Conservation (phyloP, 805 yeast species). For the Ogataea sp. region DNA sequence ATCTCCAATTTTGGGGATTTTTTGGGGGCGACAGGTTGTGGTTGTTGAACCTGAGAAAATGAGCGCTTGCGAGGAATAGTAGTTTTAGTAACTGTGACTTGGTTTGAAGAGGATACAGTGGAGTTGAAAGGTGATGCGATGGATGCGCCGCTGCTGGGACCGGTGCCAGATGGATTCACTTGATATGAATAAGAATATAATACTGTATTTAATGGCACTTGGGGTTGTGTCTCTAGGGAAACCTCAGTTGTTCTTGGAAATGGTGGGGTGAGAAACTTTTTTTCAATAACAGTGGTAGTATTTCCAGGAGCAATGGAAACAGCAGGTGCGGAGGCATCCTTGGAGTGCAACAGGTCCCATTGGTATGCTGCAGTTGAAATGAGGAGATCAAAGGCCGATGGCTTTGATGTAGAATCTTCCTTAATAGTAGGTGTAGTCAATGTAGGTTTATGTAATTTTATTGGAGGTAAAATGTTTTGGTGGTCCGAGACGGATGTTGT, state of each 20-base stretch:
- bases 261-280: too few species aligned
- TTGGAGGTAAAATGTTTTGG: neutral
- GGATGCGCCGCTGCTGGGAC: too few species aligned
- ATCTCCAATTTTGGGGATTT: constrained; percentile 15
- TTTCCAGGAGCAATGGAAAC: too few species aligned
- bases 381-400: neutral
- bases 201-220: neutral
- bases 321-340: too few species aligned
- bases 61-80: neutral
- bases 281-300: too few species aligned
- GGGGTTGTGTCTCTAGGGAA: neutral
- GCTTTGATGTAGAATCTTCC: neutral
- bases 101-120: neutral
- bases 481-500: neutral
- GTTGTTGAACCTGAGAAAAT: neutral
- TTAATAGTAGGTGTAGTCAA: neutral
- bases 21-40: too few species aligned
- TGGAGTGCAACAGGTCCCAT: neutral
- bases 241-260: too few species aligned
- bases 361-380: constrained; percentile 1
- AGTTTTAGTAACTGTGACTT: neutral
- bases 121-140: too few species aligned
- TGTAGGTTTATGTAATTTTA: neutral
- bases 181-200: constrained; percentile 1
- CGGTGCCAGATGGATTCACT: neutral